These are phyloP conservation scores for Nemania bipapillata DNA, from an alignment of 2,329 filamentous ascomycete genomes.

Conservation along the genomic window DNA sequence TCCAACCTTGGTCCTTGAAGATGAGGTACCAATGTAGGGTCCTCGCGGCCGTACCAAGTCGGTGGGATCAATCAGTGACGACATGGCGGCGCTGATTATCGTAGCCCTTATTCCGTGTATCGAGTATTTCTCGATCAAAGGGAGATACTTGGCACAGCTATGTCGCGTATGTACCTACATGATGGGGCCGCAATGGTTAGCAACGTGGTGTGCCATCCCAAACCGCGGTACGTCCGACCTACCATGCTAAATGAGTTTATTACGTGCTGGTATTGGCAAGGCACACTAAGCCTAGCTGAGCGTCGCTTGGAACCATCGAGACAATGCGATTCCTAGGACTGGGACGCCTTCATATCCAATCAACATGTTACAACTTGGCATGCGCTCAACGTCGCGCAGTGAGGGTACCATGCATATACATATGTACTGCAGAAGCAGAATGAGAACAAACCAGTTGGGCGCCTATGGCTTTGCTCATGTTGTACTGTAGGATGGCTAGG, in stretches of 20 bases:
- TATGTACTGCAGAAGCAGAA: not conserved
- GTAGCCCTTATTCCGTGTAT: conserved; percentile 1
- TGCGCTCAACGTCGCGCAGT: not conserved
- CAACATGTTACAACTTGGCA: not conserved
- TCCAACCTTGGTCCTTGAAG: not conserved
- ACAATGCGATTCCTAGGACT: conserved; percentile 4
- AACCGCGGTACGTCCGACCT: conserved; percentile 21
- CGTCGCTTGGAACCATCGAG: not conserved
- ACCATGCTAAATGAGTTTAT: not conserved
- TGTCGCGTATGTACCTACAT: not conserved
- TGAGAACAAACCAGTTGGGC: not conserved
- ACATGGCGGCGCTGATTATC: not conserved
- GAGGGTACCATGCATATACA: not conserved
- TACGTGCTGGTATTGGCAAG: conserved; percentile 16
- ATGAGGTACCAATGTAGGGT: not conserved
- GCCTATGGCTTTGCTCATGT: not conserved
- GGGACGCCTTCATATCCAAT: not conserved
- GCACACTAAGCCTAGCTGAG: conserved; percentile 10
- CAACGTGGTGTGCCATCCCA: conserved; percentile 10
- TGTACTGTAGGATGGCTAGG: too few relatives aligned
- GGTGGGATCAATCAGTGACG: conserved; percentile 1
- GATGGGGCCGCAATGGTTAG: conserved; percentile 12
- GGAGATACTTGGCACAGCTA: not conserved
- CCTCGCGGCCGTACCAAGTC: not conserved
- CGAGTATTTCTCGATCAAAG: not conserved